Conservation (phyloP, 345 rosid species). For the Noccaea bulbosa region DNA sequence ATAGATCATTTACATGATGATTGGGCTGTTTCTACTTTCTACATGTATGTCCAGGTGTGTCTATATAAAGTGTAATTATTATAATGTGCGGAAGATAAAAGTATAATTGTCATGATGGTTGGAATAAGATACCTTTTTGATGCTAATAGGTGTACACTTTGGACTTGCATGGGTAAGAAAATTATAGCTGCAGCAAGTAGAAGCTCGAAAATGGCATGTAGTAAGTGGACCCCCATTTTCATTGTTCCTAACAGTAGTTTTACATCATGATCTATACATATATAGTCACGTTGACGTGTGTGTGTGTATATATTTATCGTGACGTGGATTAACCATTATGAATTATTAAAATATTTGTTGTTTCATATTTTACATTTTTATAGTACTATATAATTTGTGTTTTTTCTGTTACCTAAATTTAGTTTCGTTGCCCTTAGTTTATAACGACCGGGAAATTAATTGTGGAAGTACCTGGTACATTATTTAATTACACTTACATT, state of each 20-base stretch:
- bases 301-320: background rate
- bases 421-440: background rate
- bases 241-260: slow-evolving; percentile 16
- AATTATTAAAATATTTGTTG: background rate
- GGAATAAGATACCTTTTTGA: slow-evolving; percentile 16
- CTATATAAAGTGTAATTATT: slow-evolving; percentile 29
- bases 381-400: background rate
- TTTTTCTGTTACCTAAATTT: background rate
- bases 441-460: slow-evolving; percentile 5
- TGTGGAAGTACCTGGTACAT: slow-evolving; percentile 21
- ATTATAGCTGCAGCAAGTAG: slow-evolving; percentile 16
- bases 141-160: slow-evolving; percentile 31
- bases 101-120: slow-evolving; percentile 29
- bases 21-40: background rate
- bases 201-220: slow-evolving; percentile 28
- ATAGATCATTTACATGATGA: slow-evolving; percentile 20
- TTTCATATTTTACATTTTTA: background rate
- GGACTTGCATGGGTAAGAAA: slow-evolving; percentile 35
- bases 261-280: slow-evolving; percentile 26
- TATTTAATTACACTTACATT: slow-evolving; percentile 11
- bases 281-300: slow-evolving; percentile 23
- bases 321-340: background rate
- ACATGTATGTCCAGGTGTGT: slow-evolving; percentile 12
- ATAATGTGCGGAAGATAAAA: slow-evolving; percentile 4
- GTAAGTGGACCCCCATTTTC: slow-evolving; percentile 27